Evolutionary conservation across 1,284 basidiomycete genomes (phyloP), one percentile per base, ranked within the genome.

Genomic region (Ganoderma leucocontextum): DNA sequence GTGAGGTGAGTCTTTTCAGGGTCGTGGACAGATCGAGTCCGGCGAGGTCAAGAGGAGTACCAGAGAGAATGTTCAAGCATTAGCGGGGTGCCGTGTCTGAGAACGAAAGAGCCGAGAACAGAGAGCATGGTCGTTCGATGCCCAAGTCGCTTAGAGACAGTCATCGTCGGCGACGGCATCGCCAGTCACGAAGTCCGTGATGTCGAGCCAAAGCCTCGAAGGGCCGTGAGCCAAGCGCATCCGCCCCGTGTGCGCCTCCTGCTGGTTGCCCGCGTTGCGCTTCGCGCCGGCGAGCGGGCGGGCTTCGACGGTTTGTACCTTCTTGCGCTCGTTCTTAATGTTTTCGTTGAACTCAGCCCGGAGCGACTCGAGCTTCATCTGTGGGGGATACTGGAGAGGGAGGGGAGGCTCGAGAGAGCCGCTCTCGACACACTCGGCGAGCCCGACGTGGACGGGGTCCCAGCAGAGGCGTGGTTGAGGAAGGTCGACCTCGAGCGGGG

Each of bases 401-500:
- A 57, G n/a, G 1, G 36, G 41, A 17, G 49, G 66, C 17, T 9
- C 49, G 29, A 67, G 58, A n/a, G 0, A 3, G 39, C 66, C 66
- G 39, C 13, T 4, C 29, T 67, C 66, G 4, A 36, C 59, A 41
- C 35, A 29, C 22, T 59, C 36, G n/a, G 62, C 66, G 12, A 63
- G 60, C 33, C 66, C 66, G 0, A 61, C 39, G 41, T 60, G 44
- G 2, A 64, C 53, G 0, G 62, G 66, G 33, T 57, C 66, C 22
- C 58, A 44, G 13, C 41, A 29, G 12, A 67, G 53, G n/a, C 44
- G 44, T 6, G 66, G 66, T 17, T 38, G 42, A 22, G 55, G 25
- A 4, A 62, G 66, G 33, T 67, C 66, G 59, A 61, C 52, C 58
- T 67, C 66, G 49, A 67, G 58, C 6, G 66, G 66, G 36, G 66